These are phyloP conservation scores for Fusarium sp. DNA, from an alignment of 2,329 filamentous ascomycete genomes.

Conservation along the genomic window DNA sequence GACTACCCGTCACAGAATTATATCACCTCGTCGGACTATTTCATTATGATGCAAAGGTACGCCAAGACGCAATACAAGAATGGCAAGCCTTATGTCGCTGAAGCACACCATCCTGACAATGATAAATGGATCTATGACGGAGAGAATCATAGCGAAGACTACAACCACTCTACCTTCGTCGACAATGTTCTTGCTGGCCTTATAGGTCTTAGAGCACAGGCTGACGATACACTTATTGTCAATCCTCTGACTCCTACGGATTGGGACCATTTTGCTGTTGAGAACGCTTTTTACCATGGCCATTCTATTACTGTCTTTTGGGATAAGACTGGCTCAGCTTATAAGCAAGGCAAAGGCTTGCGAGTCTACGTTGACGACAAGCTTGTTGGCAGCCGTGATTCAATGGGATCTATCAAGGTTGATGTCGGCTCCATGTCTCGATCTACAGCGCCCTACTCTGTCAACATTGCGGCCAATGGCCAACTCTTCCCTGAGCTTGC, in stretches of 20 bases:
- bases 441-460: fast-evolving
- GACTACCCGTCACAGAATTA: background rate
- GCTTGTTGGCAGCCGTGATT: background rate
- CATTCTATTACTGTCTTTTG: background rate
- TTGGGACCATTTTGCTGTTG: background rate
- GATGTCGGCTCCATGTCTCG: background rate
- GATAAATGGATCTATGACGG: slow-evolving; percentile 2
- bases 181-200: background rate
- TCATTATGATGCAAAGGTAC: background rate
- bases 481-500: background rate
- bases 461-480: background rate
- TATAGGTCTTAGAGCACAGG: background rate
- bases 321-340: background rate
- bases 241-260: background rate
- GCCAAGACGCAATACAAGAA: background rate
- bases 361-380: background rate
- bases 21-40: background rate
- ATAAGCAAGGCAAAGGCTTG: background rate
- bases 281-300: background rate
- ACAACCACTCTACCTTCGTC: background rate
- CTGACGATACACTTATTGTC: background rate
- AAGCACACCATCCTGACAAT: slow-evolving; percentile 8
- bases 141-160: slow-evolving; percentile 9
- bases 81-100: background rate
- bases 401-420: background rate